Base-by-base conservation (phyloP, 345 rosid species). In the Eutrema heterophyllum region DNA sequence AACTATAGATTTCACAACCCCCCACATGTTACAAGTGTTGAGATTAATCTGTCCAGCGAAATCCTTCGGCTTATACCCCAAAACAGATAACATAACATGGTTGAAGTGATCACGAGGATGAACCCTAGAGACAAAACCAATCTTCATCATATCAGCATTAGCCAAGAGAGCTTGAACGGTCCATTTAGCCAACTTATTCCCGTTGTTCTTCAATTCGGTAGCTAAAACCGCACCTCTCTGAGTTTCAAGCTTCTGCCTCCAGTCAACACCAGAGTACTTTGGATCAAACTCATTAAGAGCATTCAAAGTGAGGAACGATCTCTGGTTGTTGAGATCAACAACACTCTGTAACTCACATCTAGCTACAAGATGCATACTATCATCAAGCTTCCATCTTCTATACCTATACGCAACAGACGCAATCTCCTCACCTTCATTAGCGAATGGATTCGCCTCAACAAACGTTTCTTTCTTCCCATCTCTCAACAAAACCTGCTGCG, bases 251-350 rank as follows among this genome's bases (percentile, higher is more conserved):
- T 95, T 95, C 90, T 92, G 98, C 72, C 97, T 90, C 99, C 79
- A 95, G 68, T 95, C 99, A 69, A 95, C 92, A 69, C 98, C 98
- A 6, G 98, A 90, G 66, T 92, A 92, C 64, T 95, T 95, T 1
- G 97, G 77, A 84, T 95, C 98, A 33, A 95, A 95, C 88, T 95
- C 99, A n/a, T 92, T 92, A n/a, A 95, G 94, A 0, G 99, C 96
- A 83, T 95, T 95, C 83, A 87, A 51, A 14, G 99, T 90, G 79
- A 95, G 78, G 63, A 85, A 89, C 0, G 89, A 86, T 66, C 84
- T 87, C 81, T 87, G 92, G 64, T 90, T 89, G 44, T 95, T 92
- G 46, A 88, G 80, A 68, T 95, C 96, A 35, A 83, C 83, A 62
- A 85, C 84, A 74, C 98, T 87, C 84, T 95, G 98, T 65, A 86